These are phyloP conservation scores for Kentomonas sorsogonicus DNA, from an alignment of 208 protist species.

Conservation along the genomic window DNA sequence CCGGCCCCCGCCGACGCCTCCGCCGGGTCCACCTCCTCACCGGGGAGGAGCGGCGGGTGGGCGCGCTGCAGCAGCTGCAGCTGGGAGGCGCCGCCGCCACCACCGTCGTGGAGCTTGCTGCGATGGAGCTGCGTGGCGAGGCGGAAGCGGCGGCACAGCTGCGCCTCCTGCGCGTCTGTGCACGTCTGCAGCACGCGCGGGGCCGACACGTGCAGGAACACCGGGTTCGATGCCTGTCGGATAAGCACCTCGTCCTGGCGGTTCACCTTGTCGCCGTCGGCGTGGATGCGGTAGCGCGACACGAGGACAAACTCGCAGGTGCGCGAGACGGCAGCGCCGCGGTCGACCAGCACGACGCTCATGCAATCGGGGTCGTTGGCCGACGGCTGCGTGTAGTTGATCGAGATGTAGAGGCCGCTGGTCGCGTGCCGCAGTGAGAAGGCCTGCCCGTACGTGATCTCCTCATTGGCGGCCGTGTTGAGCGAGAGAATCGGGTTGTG, in stretches of 20 bases:
- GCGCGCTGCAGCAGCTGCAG: constrained; percentile 1
- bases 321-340: constrained; percentile 24
- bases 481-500: constrained; percentile 22
- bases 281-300: constrained; percentile 73
- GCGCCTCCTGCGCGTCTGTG: constrained; percentile 12
- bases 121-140: too few relatives aligned
- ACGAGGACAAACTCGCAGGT: constrained; percentile 60
- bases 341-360: constrained; percentile 44
- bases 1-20: not conserved
- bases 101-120: constrained; percentile 18
- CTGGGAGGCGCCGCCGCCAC: not conserved
- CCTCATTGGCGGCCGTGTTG: constrained; percentile 23
- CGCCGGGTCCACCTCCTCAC: not conserved
- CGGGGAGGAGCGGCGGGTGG: not conserved
- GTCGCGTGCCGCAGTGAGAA: constrained; percentile 59
- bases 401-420: constrained; percentile 52
- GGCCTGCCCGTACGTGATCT: constrained; percentile 59
- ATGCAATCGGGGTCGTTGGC: constrained; percentile 61
- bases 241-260: constrained; percentile 57
- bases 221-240: constrained; percentile 30
- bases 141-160: constrained; percentile 39
- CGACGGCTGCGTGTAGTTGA: constrained; percentile 45
- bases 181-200: constrained; percentile 19
- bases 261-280: constrained; percentile 61
- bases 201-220: constrained; percentile 64